Evolutionary conservation across 2,329 filamentous ascomycete genomes (phyloP).

Genomic region (Pseudogymnoascus sp.): DNA sequence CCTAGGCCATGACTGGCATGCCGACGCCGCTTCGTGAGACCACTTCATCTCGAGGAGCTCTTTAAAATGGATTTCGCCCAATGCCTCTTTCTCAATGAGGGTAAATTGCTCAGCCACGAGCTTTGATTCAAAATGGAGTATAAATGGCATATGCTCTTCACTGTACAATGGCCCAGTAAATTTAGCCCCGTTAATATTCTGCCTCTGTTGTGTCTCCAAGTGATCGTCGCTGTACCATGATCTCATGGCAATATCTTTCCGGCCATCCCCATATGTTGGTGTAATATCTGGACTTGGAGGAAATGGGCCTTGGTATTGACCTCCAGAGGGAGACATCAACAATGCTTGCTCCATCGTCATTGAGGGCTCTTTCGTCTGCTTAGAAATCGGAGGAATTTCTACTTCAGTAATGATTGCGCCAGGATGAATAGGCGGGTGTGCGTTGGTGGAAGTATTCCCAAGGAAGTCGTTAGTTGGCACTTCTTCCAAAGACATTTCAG

Average conservation of each 20-base stretch:
- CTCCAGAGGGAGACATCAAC: conserved; percentile 32
- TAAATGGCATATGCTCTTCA: conserved; percentile 60
- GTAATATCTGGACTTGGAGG: conserved; percentile 26
- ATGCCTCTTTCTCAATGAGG: conserved; percentile 74
- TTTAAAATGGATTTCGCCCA: conserved; percentile 83
- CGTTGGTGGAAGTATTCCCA: conserved; percentile 23
- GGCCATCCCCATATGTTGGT: conserved; percentile 16
- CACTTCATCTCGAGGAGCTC: conserved; percentile 77
- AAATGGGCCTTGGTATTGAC: conserved; percentile 15
- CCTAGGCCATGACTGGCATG: conserved; percentile 71
- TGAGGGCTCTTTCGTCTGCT: conserved; percentile 34
- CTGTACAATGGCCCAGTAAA: neutral
- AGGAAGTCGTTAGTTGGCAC: conserved; percentile 27
- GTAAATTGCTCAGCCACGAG: conserved; percentile 75
- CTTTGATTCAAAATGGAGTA: conserved; percentile 72
- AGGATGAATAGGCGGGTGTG: conserved; percentile 26
- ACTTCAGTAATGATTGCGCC: conserved; percentile 22
- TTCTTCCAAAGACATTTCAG: conserved; percentile 49
- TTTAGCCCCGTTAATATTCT: conserved; percentile 1
- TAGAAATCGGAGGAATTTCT: conserved; percentile 17
- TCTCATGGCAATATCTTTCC: neutral
- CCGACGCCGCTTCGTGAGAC: conserved; percentile 56
- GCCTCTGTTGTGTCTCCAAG: neutral
- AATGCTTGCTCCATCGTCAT: conserved; percentile 42
- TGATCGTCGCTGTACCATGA: conserved; percentile 5